Evolutionary conservation across 192 early-diverging fungal genomes (phyloP), one percentile per base, ranked within the genome.

Genomic region (Mortierella alpina): DNA sequence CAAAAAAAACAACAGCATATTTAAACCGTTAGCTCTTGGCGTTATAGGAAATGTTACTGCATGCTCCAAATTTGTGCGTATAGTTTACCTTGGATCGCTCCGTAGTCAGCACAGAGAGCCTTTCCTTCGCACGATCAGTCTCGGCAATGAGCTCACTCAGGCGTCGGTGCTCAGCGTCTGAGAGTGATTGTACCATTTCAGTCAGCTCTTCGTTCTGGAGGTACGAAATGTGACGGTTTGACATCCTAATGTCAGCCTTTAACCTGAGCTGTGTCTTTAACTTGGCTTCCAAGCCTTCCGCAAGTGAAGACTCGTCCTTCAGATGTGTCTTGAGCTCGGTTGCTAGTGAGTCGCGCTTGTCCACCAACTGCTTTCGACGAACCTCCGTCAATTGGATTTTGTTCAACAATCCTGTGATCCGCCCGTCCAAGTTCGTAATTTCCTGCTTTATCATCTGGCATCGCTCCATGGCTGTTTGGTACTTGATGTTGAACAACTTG

Each of bases 221-320:
- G 6, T 88, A 83, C 59, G 77, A 70, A 6, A 95, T 55, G 61
- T 95, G 93, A 6, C 84, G 67, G 39, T 88, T 78, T 22, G 92
- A 61, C 40, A 85, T 83, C 57, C 75, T 86, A 11, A 90, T 72
- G 59, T 72, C 86, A 5, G 82, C 69, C 41, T 71, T 45, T 39
- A 92, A 71, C 46, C 75, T 85, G 13, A 54, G 70, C 7, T 88
- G 68, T 4, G 91, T 82, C 31, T 84, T 75, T 70, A 90, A 85
- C 88, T 92, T 93, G 11, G 70, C 51, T 12, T 65, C 73, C 18
- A 89, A 68, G 50, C 77, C 78, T 11, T 88, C 87, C 54, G 86
- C 84, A 18, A 92, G 71, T 45, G 72, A 84, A 40, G 86, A 81
- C 70, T 92, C 90, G 63, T 95, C 89, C 70, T 91, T 92, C 15